phyloP scores from a whole-genome alignment of 2,329 filamentous ascomycete genomes.

The Plenodomus tracheiphilus region DNA sequence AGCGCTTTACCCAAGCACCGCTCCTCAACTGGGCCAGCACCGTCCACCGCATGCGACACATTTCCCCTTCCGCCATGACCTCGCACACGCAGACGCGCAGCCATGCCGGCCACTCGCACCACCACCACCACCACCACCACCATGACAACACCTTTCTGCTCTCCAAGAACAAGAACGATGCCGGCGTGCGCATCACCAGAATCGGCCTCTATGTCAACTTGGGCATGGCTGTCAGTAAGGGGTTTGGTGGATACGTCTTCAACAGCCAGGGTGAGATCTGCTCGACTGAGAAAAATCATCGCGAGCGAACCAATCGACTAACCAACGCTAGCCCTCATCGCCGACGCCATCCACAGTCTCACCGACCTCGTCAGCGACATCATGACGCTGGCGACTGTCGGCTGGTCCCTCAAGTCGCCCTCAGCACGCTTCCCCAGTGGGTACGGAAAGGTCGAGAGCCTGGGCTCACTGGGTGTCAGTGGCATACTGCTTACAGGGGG shows the following conservation, averaged over 20 bases:
- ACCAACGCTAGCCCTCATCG: slow-evolving; percentile 67
- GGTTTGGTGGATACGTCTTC: slow-evolving; percentile 88
- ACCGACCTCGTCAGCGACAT: slow-evolving; percentile 95
- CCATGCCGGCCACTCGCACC: slow-evolving; percentile 55
- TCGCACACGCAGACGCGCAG: slow-evolving; percentile 33
- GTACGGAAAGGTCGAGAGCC: slow-evolving; percentile 96
- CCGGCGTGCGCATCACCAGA: slow-evolving; percentile 89
- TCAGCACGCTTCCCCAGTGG: slow-evolving; percentile 83
- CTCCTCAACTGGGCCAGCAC: slow-evolving; percentile 38
- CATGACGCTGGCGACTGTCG: slow-evolving; percentile 90
- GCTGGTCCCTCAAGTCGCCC: slow-evolving; percentile 86
- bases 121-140: slow-evolving; percentile 77
- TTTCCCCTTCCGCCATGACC: slow-evolving; percentile 36
- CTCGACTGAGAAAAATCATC: neutral
- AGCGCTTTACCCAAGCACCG: slow-evolving; percentile 7
- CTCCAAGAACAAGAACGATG: slow-evolving; percentile 84
- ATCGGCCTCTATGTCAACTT: slow-evolving; percentile 89
- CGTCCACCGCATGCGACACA: slow-evolving; percentile 37
- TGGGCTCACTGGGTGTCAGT: slow-evolving; percentile 91
- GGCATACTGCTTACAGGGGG: slow-evolving; percentile 87
- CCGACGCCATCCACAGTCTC: slow-evolving; percentile 93
- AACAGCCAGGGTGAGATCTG: slow-evolving; percentile 70
- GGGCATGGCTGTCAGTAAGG: slow-evolving; percentile 92
- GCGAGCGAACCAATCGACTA: slow-evolving; percentile 9
- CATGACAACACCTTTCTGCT: slow-evolving; percentile 83